Evolutionary conservation across 805 yeast species (phyloP).

Genomic region (Spathaspora hagerdaliae): DNA sequence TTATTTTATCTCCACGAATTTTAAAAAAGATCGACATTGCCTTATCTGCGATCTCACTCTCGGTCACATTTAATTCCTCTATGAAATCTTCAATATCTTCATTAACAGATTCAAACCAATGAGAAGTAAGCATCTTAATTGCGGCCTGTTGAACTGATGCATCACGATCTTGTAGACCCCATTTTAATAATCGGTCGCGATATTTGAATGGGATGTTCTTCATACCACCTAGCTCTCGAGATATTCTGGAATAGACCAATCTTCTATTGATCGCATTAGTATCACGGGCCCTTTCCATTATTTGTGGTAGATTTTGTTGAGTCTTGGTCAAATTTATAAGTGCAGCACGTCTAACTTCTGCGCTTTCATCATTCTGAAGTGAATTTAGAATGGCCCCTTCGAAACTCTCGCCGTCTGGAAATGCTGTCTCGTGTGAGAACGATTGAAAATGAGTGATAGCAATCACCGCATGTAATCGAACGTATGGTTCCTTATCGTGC

Average conservation of each 20-base stretch:
- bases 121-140: constrained; percentile 57
- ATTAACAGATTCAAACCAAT: constrained; percentile 68
- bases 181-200: constrained; percentile 64
- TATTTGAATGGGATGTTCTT: constrained; percentile 45
- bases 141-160: constrained; percentile 70
- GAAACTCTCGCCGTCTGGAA: constrained; percentile 31
- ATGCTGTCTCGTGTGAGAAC: constrained; percentile 19
- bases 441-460: constrained; percentile 75
- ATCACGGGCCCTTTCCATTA: constrained; percentile 83
- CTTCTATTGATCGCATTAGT: constrained; percentile 67
- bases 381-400: constrained; percentile 21
- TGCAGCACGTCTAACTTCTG: constrained; percentile 88
- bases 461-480: constrained; percentile 80
- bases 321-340: constrained; percentile 64
- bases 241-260: constrained; percentile 61
- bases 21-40: constrained; percentile 65
- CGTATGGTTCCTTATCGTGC: constrained; percentile 69
- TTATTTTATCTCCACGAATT: constrained; percentile 57
- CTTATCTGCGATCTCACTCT: constrained; percentile 59
- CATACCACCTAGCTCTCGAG: constrained; percentile 66
- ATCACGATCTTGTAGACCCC: constrained; percentile 91
- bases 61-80: constrained; percentile 66
- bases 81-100: constrained; percentile 71
- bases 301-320: constrained; percentile 46
- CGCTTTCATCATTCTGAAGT: constrained; percentile 72